phyloP scores from a whole-genome alignment of 2,329 filamentous ascomycete genomes.

The Claviceps sp. region DNA sequence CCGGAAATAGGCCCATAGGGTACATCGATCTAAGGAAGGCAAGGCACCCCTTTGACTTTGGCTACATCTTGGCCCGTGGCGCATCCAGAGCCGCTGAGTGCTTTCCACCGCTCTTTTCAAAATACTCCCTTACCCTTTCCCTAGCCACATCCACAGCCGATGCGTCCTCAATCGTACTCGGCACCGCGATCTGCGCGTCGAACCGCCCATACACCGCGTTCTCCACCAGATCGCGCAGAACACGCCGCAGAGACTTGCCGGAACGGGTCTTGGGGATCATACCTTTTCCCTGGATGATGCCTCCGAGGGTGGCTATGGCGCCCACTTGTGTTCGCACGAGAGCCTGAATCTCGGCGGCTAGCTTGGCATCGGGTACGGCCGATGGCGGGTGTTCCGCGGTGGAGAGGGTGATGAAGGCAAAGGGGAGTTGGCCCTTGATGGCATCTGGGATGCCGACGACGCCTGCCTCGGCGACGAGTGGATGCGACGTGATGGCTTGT shows the following conservation, averaged over 20 bases:
- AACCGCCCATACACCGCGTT: conserved; percentile 64
- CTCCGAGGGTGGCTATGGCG: conserved; percentile 72
- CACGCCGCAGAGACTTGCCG: conserved; percentile 79
- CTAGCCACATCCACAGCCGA: conserved; percentile 63
- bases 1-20: too few relatives aligned
- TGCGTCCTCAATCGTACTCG: conserved; percentile 74
- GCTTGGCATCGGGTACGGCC: conserved; percentile 31
- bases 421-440: conserved; percentile 82
- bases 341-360: conserved; percentile 52
- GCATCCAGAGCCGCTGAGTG: conserved; percentile 32
- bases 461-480: conserved; percentile 67
- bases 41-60: not conserved
- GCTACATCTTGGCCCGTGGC: conserved; percentile 39
- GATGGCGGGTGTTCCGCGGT: conserved; percentile 33
- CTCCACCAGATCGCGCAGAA: conserved; percentile 72
- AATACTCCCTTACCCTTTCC: conserved; percentile 62
- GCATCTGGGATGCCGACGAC: conserved; percentile 77
- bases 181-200: conserved; percentile 58
- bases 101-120: conserved; percentile 33
- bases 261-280: conserved; percentile 88
- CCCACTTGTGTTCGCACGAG: conserved; percentile 72
- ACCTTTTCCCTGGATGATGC: conserved; percentile 69
- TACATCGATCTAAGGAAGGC: not conserved
- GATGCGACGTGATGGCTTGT: conserved; percentile 76
- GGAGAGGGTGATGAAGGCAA: conserved; percentile 63